A percentile compares a stretch with the other conserved stretches of the same genome.
Conservation (phyloP, 306 rosid species). For the Citrullus amarus region DNA sequence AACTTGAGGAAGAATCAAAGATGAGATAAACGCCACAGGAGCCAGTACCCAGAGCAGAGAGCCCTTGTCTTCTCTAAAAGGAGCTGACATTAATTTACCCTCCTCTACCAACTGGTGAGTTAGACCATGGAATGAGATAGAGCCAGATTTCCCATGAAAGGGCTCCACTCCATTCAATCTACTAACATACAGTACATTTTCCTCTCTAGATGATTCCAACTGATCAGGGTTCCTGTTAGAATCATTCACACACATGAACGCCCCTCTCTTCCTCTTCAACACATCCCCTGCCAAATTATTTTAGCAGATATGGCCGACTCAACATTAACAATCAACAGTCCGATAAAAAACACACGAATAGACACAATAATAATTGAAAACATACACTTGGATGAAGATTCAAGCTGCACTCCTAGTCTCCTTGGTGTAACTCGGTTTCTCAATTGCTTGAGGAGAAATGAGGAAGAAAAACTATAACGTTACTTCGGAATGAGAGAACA, state of each 20-base stretch:
- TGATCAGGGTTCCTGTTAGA: constrained; percentile 26
- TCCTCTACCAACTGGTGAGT: constrained; percentile 64
- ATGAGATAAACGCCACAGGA: constrained; percentile 51
- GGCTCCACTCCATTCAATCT: constrained; percentile 41
- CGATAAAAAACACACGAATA: background rate
- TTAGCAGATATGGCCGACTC: background rate
- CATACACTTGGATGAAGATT: constrained; percentile 23
- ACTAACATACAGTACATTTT: constrained; percentile 18
- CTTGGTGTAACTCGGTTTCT: constrained; percentile 8
- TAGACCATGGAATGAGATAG: constrained; percentile 68
- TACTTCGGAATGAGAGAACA: background rate
- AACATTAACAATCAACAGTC: background rate
- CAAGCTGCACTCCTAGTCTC: constrained; percentile 10
- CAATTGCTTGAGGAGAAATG: constrained; percentile 9
- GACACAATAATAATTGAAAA: background rate
- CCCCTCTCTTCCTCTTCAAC: constrained; percentile 27
- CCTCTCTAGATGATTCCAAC: constrained; percentile 27
- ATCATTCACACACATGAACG: constrained; percentile 26
- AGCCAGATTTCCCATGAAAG: constrained; percentile 78
- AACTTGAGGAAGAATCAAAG: constrained; percentile 67
- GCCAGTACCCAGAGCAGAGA: constrained; percentile 67
- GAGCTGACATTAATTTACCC: constrained; percentile 57
- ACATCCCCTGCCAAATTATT: background rate
- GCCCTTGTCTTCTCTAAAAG: constrained; percentile 51
- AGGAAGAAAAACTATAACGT: background rate